Evolutionary conservation across 768 basidiomycete genomes (phyloP), one percentile per base, ranked within the genome.

Genomic region (Polyporus arcularius): DNA sequence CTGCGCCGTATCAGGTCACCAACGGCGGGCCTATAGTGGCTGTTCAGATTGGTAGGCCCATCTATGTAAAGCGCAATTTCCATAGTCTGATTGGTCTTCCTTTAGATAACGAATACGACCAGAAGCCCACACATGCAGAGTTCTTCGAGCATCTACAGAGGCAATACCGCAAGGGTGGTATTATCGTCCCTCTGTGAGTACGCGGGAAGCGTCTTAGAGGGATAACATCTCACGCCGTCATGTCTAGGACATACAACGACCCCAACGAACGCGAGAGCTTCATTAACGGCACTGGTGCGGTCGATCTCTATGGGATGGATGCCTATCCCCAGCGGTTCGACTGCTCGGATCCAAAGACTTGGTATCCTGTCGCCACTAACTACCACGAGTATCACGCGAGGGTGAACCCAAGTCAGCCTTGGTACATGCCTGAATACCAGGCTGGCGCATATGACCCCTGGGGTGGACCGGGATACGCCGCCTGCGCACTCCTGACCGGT

Each of bases 241-340:
- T 26, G 12, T 9, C 12, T 18, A 28, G 70, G 71, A 72, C 71
- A 32, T 72, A 72, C 61, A 70, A 70, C 57, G 71, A 70, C 32
- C 71, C 71, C 1, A 68, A 66, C 10, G 55, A 68, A 53, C 63
- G 65, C 4, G 28, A 45, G 5, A 67, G 64, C 53, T 72, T 72
- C 61, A 70, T 72, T 51, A 72, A 72, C 43, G 71, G 71, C 46
- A 72, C 71, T 4, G 71, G 71, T 38, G 71, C 71, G 0, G 71
- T 70, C 4, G 68, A 72, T 45, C 70, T 72, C 47, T 72, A 72
- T 46, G 71, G 71, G 14, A 60, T 72, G 21, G 91, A 92, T 67
- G 80, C 83, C 0, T 92, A 92, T 61, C 89, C 90, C 1, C 89
- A 92, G 77, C 77, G 81, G 0, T 93, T 91, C 66, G 91, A 94